These are phyloP conservation scores for Podila horticola DNA, from an alignment of 192 early-diverging fungal species.

Conservation along the genomic window DNA sequence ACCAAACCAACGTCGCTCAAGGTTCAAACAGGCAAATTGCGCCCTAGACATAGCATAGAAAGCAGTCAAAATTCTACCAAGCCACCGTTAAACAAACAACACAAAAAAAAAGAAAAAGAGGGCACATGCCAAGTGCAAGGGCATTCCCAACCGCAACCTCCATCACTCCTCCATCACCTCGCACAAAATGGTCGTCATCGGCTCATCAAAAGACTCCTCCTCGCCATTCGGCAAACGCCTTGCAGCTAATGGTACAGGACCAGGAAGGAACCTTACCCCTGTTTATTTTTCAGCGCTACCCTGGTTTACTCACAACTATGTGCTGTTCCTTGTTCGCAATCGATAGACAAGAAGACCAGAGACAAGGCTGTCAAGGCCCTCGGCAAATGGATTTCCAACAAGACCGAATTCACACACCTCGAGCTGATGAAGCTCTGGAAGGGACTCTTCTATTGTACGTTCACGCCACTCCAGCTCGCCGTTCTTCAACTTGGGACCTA, in stretches of 20 bases:
- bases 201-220: conserved; percentile 40
- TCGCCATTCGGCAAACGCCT: conserved; percentile 73
- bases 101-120: no score
- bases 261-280: not conserved
- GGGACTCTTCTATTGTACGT: conserved; percentile 91
- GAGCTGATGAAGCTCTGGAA: conserved; percentile 91
- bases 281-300: not conserved
- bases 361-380: conserved; percentile 77
- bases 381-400: conserved; percentile 61
- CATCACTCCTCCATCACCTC: not conserved
- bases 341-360: conserved; percentile 75
- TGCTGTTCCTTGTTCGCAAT: not conserved
- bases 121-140: not conserved
- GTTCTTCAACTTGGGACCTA: not conserved
- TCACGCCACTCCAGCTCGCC: not conserved
- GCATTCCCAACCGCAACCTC: not conserved
- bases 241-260: conserved; percentile 70
- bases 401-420: conserved; percentile 63
- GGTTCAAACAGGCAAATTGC: no score
- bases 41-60: no score
- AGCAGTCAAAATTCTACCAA: no score
- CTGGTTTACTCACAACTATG: not conserved
- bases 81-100: no score
- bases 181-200: conserved; percentile 32
- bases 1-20: no score